A percentile compares a stretch with the other conserved stretches of the same genome.
These are phyloP conservation scores for sweet orange (Citrus sinensis) DNA, from an alignment of 345 rosid species.

Conservation along the genomic window DVS_A1.0 CM039168.1:20530501-20531000, in stretches of 20 bases:
- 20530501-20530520: conserved; percentile 17
- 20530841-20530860: conserved; percentile 10
- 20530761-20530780: conserved; percentile 86
- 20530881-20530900: conserved; percentile 71
- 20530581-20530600: conserved; percentile 91
- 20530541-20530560: conserved; percentile 90
- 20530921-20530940: conserved; percentile 96
- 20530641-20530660: conserved; percentile 19
- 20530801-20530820: conserved; percentile 10
- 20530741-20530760: conserved; percentile 68
- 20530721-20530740: conserved; percentile 69
- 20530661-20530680: conserved; percentile 19
- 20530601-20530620: conserved; percentile 11
- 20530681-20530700: conserved; percentile 85
- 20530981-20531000: conserved; percentile 68
- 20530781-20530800: conserved; percentile 52
- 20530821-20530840: conserved; percentile 8
- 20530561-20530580: conserved; percentile 71
- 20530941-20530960: conserved; percentile 83
- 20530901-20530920: conserved; percentile 92
- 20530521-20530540: conserved; percentile 80
- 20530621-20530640: conserved; percentile 9
- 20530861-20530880: conserved; percentile 17
- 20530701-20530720: conserved; percentile 66
- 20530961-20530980: conserved; percentile 84